Percentiles rank a stretch among this genome's conserved stretches.
Evolutionary conservation across 73 alveolate species (phyloP).

Genomic region (Paramecium primaurelia): DNA sequence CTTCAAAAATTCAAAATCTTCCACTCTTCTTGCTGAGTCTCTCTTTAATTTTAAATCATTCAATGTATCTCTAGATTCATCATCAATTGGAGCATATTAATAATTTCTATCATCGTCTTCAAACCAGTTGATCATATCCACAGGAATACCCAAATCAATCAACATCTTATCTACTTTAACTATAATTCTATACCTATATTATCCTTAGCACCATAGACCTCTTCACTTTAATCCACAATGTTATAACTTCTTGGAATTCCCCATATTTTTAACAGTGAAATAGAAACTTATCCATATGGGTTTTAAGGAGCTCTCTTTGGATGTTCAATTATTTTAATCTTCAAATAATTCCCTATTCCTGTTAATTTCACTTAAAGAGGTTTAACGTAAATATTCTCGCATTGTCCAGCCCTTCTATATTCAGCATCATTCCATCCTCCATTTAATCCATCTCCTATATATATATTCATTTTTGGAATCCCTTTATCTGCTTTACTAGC

Average conservation of each 20-base stretch:
- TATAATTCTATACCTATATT: slow-evolving; percentile 59
- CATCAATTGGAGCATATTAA: slow-evolving; percentile 94
- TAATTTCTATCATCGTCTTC: slow-evolving; percentile 87
- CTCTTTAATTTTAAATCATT: slow-evolving; percentile 83
- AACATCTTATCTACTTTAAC: slow-evolving; percentile 77
- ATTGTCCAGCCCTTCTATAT: slow-evolving; percentile 74
- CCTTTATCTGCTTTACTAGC: slow-evolving; percentile 86
- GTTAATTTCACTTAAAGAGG: slow-evolving; percentile 65
- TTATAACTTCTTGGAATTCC: slow-evolving; percentile 84
- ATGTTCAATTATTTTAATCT: slow-evolving; percentile 77
- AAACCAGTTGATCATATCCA: slow-evolving; percentile 87
- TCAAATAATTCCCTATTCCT: slow-evolving; percentile 91
- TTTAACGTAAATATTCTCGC: slow-evolving; percentile 51
- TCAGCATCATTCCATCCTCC: slow-evolving; percentile 95
- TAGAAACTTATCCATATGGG: slow-evolving; percentile 93
- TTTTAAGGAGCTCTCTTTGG: slow-evolving; percentile 85
- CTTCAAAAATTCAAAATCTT: slow-evolving; percentile 90
- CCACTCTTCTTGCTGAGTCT: slow-evolving; percentile 79
- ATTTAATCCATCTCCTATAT: slow-evolving; percentile 94
- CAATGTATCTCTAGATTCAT: slow-evolving; percentile 90
- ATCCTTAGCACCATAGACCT: slow-evolving; percentile 78
- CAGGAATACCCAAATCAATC: slow-evolving; percentile 95
- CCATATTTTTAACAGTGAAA: slow-evolving; percentile 87
- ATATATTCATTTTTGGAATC: slow-evolving; percentile 88
- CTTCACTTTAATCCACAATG: slow-evolving; percentile 82